Percentiles rank a stretch among this genome's conserved stretches.
These are phyloP conservation scores for Gentiana dahurica DNA, from an alignment of 257 asterid genomes.

Conservation along the genomic window DNA sequence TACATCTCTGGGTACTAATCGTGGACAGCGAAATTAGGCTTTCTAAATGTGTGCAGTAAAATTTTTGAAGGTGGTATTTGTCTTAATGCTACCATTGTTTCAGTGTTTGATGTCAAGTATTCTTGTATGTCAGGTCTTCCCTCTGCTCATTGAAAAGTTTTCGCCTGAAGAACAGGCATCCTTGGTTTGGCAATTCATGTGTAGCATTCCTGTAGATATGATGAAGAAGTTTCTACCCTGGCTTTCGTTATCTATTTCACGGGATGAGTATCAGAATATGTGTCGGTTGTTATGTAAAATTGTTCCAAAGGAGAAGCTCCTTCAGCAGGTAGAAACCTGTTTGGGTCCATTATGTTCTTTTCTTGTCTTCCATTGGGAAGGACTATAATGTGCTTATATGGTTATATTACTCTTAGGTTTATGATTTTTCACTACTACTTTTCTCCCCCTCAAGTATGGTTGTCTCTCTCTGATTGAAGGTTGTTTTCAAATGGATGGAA, in stretches of 20 bases:
- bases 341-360: neutral
- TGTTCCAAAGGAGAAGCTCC: slow-evolving; percentile 39
- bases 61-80: neutral
- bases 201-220: slow-evolving; percentile 43
- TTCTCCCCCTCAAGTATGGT: slow-evolving; percentile 2
- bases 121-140: slow-evolving; percentile 30
- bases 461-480: slow-evolving; percentile 19
- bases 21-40: too few species aligned
- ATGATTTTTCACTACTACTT: neutral
- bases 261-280: slow-evolving; percentile 32
- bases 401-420: neutral
- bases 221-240: slow-evolving; percentile 36
- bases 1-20: too few species aligned
- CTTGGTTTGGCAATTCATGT: slow-evolving; percentile 39
- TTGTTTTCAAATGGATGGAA: slow-evolving; percentile 36
- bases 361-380: neutral
- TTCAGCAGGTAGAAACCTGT: slow-evolving; percentile 31
- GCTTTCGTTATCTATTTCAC: slow-evolving; percentile 34
- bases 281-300: slow-evolving; percentile 23
- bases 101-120: slow-evolving; percentile 1
- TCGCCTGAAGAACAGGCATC: slow-evolving; percentile 40
- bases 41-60: too few species aligned
- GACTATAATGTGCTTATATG: slow-evolving; percentile 1
- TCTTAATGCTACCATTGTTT: too few species aligned
- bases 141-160: slow-evolving; percentile 37